Evolutionary conservation across 108 stramenopile species (phyloP), one percentile per base, ranked within the genome.

Genomic region (Fistulifera pelliculosa): DNA sequence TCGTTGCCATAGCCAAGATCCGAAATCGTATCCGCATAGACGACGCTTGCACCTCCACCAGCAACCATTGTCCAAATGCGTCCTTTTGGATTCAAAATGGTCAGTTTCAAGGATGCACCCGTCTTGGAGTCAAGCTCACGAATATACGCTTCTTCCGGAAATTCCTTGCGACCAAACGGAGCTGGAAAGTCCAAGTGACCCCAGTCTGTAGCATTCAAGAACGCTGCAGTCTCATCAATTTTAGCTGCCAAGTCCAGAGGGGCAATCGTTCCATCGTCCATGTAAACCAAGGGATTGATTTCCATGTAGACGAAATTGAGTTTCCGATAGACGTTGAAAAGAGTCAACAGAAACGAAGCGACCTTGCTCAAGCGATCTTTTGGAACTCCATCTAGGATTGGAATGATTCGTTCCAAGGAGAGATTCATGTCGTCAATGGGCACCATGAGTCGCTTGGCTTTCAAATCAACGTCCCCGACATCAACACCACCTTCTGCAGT

Each of bases 61-160:
- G 90, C 93, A 19, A 94, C 93, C 87, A 94, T 87, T n/a, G 93
- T 94, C 93, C 93, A 94, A 27, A 94, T 71, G 7, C 90, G 57
- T 8, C 93, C 88, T 17, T 59, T 35, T 41, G 66, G 85, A 64
- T 94, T 94, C n/a, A 94, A 64, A 38, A 94, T 77, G 8, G 93
- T 94, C n/a, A 94, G 66, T 65, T 94, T 94, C n/a, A 94, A 62
- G 0, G 85, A 85, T 13, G 90, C 83, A 17, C 93, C 93, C 6
- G 93, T 92, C 65, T 85, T 86, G 38, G 65, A 57, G 59, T 94
- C 93, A 21, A 94, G 64, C 43, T 85, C 80, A 17, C 81, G 70
- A 51, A 94, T 86, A 68, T 87, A 87, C 1, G 73, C 66, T 58
- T 94, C 93, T 57, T 91, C 93, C 16, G 93, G 85, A 77, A 80